Conservation (phyloP, 192 early-diverging fungal genomes). For the Podochytrium sp. region DNA sequence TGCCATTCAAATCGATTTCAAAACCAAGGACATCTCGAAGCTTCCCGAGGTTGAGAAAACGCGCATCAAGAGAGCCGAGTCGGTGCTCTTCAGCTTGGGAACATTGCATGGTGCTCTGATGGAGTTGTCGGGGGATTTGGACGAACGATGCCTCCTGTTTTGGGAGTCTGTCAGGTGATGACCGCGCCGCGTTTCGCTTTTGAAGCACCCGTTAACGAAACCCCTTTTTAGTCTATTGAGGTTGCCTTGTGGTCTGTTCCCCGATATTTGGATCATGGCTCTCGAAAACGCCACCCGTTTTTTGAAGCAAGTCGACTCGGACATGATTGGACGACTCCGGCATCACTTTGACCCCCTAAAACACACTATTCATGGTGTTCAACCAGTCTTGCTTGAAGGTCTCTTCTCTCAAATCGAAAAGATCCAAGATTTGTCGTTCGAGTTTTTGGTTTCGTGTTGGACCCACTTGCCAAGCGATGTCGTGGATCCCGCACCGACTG, state of each 20-base stretch:
- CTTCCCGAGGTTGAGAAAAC: neutral
- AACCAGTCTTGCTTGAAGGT: conserved; percentile 37
- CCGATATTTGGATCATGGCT: conserved; percentile 23
- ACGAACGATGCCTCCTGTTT: conserved; percentile 39
- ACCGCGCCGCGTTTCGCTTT: too few relatives aligned
- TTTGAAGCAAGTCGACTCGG: conserved; percentile 13
- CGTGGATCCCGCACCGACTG: conserved; percentile 32
- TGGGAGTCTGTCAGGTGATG: conserved; percentile 43
- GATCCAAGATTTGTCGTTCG: conserved; percentile 42
- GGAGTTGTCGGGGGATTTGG: conserved; percentile 8
- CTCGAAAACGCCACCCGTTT: conserved; percentile 39
- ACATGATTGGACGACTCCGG: neutral
- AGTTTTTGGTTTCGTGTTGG: conserved; percentile 39
- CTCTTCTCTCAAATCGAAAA: conserved; percentile 23
- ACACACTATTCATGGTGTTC: conserved; percentile 25
- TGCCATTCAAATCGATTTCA: conserved; percentile 1
- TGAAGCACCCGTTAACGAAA: neutral
- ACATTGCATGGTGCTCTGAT: conserved; percentile 40
- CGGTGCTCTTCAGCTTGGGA: conserved; percentile 29
- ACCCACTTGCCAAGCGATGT: conserved; percentile 31
- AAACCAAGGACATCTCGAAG: neutral
- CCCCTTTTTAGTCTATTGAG: conserved; percentile 37
- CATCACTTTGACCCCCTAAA: conserved; percentile 17
- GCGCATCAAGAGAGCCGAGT: neutral
- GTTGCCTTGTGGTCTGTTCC: conserved; percentile 28